Evolutionary conservation across 2,329 filamentous ascomycete species (phyloP).

Genomic region (Allantophomopsis cytisporea): DNA sequence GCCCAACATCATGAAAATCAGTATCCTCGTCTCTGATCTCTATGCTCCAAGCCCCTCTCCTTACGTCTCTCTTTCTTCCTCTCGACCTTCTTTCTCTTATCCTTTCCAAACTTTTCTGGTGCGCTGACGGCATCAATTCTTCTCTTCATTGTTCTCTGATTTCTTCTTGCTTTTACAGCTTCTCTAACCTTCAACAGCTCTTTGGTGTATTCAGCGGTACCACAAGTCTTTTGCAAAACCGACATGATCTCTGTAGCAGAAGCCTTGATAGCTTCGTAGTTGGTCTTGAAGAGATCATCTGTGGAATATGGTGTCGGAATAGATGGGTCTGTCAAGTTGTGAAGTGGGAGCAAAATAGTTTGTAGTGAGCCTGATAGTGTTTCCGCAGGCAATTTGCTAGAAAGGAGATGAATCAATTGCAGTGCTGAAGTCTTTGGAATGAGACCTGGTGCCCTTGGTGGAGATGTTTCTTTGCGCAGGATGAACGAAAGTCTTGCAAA

Average conservation of each 20-base stretch:
- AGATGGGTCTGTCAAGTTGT: constrained; percentile 71
- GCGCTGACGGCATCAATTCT: constrained; percentile 76
- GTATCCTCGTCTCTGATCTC: constrained; percentile 38
- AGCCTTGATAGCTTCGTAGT: constrained; percentile 56
- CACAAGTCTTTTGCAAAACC: constrained; percentile 71
- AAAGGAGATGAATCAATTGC: constrained; percentile 58
- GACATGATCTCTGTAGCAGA: constrained; percentile 70
- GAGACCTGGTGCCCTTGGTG: constrained; percentile 45
- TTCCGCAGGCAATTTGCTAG: constrained; percentile 41
- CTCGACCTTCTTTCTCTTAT: constrained; percentile 75
- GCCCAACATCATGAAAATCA: background rate
- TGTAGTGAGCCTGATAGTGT: constrained; percentile 50
- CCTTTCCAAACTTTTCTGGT: constrained; percentile 64
- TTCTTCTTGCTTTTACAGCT: constrained; percentile 55
- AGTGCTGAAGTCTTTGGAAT: constrained; percentile 66
- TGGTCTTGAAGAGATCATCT: constrained; percentile 54
- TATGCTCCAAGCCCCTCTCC: constrained; percentile 61
- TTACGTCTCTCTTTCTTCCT: constrained; percentile 75
- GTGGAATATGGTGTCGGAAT: constrained; percentile 60
- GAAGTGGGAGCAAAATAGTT: constrained; percentile 52
- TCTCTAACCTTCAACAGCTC: constrained; percentile 61
- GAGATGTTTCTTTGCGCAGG: constrained; percentile 60
- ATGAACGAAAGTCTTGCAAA: constrained; percentile 68
- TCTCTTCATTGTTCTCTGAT: constrained; percentile 68
- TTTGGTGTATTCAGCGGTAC: constrained; percentile 65